A percentile compares a stretch with the other conserved stretches of the same genome.
These are phyloP conservation scores for Thermothielavioides terrestris DNA, from an alignment of 495 filamentous ascomycete species.

Conservation along the genomic window DNA sequence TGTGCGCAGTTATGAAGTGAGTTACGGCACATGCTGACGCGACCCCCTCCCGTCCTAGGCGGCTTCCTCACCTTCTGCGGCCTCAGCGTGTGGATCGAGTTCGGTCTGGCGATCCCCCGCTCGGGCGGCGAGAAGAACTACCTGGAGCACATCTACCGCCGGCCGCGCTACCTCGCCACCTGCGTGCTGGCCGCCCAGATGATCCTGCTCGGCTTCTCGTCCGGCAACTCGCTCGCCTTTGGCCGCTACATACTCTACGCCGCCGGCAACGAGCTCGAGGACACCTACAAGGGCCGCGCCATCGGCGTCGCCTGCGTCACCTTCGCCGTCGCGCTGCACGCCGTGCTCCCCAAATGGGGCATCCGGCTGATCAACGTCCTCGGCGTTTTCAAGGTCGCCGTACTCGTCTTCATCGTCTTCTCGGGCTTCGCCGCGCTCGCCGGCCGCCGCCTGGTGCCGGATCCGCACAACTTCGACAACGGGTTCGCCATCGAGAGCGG, in stretches of 20 bases:
- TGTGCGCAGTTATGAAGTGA: background rate
- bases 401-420: conserved; percentile 54
- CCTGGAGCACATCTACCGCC: conserved; percentile 53
- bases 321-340: conserved; percentile 50
- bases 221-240: conserved; percentile 58
- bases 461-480: conserved; percentile 25
- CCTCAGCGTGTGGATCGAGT: conserved; percentile 26
- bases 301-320: conserved; percentile 48
- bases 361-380: conserved; percentile 54
- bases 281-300: conserved; percentile 53
- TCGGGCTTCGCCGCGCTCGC: conserved; percentile 45
- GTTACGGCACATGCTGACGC: conserved; percentile 1
- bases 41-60: conserved; percentile 28
- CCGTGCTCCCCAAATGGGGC: conserved; percentile 51
- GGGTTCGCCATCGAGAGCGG: conserved; percentile 14
- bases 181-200: conserved; percentile 52
- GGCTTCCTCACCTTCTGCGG: conserved; percentile 2
- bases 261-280: conserved; percentile 39
- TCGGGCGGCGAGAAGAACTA: conserved; percentile 53
- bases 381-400: conserved; percentile 55
- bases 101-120: conserved; percentile 47
- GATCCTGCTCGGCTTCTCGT: conserved; percentile 43
- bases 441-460: conserved; percentile 18
- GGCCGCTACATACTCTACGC: conserved; percentile 60
- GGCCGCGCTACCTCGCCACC: conserved; percentile 52